Evolutionary conservation across 2,329 filamentous ascomycete species (phyloP).

Genomic region (Colletotrichum viniferum): DNA sequence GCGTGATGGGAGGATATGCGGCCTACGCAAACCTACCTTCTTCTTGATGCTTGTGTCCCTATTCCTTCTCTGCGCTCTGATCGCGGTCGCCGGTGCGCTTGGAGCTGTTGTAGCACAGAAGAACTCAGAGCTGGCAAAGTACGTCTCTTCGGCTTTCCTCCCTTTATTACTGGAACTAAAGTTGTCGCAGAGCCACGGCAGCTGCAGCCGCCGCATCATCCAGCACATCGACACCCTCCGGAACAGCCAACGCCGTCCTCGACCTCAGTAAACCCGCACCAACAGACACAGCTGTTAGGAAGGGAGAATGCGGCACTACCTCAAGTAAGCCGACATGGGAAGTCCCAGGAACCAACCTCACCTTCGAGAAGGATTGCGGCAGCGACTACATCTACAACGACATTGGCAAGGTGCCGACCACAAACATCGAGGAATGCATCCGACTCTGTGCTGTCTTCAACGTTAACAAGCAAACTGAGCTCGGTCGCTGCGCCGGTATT

Average conservation of each 20-base stretch:
- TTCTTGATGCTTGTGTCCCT: neutral
- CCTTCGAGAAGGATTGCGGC: conserved; percentile 16
- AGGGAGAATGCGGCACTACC: conserved; percentile 2
- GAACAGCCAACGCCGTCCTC: neutral
- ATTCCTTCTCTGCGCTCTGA: neutral
- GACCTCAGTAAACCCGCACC: conserved; percentile 9
- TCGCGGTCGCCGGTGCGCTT: neutral
- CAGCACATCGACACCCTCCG: neutral
- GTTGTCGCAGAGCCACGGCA: neutral
- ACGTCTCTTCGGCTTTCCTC: neutral
- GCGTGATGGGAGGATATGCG: conserved; percentile 2
- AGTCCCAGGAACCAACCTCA: conserved; percentile 13
- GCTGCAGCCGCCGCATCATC: neutral
- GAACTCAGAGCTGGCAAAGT: conserved; percentile 1
- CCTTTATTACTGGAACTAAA: neutral
- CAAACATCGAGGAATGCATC: conserved; percentile 14
- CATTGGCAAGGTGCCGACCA: conserved; percentile 8
- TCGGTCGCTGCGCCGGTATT: conserved; percentile 5
- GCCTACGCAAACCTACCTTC: conserved; percentile 9
- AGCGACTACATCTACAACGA: conserved; percentile 13
- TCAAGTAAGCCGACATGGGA: neutral
- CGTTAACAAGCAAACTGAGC: conserved; percentile 3
- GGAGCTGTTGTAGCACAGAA: conserved; percentile 6
- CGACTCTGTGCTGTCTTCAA: conserved; percentile 12
- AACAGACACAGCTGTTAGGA: neutral